Evolutionary conservation across 164 flowering plant genomes (phyloP).

Genomic region (Magnolia sinica): DNA sequence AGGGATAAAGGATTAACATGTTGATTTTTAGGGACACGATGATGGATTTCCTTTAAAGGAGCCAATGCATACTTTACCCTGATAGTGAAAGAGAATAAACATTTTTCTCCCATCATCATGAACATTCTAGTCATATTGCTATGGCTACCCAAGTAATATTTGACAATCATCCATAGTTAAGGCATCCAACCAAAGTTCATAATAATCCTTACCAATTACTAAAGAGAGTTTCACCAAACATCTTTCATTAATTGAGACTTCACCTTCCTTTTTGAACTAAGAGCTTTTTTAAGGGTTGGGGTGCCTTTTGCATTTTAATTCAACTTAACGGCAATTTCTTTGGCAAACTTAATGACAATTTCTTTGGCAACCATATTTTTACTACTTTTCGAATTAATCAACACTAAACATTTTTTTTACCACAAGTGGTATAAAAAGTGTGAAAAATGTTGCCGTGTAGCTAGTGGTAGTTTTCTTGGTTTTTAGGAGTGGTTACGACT

Average conservation of each 20-base stretch:
- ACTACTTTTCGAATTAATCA: background rate
- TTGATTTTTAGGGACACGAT: background rate
- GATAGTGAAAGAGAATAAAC: background rate
- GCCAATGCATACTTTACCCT: background rate
- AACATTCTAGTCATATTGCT: background rate
- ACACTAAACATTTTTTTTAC: too few relatives aligned
- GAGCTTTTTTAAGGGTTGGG: background rate
- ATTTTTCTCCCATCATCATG: background rate
- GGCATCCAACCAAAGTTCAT: background rate
- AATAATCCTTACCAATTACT: constrained; percentile 4
- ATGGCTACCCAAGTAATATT: background rate
- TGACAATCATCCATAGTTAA: background rate
- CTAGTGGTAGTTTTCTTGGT: too few relatives aligned
- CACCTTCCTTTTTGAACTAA: background rate
- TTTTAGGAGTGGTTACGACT: too few relatives aligned
- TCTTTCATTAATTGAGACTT: background rate
- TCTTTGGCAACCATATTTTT: background rate
- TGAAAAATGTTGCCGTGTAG: too few relatives aligned
- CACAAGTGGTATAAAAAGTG: too few relatives aligned
- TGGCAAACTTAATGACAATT: background rate
- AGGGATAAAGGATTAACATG: background rate
- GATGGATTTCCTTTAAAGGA: background rate
- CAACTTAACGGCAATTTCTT: background rate
- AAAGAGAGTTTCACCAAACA: background rate
- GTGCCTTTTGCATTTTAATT: background rate